A percentile compares a stretch with the other conserved stretches of the same genome.
Conservation (phyloP, 306 rosid species). For the Rosa rugosa region DNA sequence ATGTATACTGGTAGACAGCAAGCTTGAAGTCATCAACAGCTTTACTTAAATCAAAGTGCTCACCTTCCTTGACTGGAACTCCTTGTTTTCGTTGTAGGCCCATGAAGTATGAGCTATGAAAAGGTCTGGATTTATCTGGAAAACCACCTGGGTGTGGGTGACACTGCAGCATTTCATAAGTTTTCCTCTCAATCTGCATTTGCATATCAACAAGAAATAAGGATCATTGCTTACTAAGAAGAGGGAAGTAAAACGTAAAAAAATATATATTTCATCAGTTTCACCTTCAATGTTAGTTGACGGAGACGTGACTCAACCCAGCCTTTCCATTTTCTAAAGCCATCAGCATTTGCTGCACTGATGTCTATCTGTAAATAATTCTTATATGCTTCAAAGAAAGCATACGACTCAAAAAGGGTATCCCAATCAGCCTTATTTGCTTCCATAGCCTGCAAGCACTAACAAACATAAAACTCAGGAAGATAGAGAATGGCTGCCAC, state of each 20-base stretch:
- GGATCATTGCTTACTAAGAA: not conserved
- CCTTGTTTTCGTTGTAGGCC: slow-evolving; percentile 93
- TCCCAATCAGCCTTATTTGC: slow-evolving; percentile 82
- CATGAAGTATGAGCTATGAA: slow-evolving; percentile 83
- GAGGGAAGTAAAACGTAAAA: not conserved
- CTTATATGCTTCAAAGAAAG: slow-evolving; percentile 85
- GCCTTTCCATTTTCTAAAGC: slow-evolving; percentile 92
- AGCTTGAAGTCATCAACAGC: slow-evolving; percentile 79
- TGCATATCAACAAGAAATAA: slow-evolving; percentile 20
- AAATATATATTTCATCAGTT: not conserved
- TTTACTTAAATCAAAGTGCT: slow-evolving; percentile 72
- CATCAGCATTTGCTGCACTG: slow-evolving; percentile 70
- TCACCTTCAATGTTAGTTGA: slow-evolving; percentile 85
- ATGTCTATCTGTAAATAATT: slow-evolving; percentile 86
- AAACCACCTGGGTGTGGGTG: slow-evolving; percentile 96
- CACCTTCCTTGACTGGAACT: slow-evolving; percentile 63
- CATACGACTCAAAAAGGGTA: slow-evolving; percentile 80
- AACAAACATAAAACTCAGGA: slow-evolving; percentile 25
- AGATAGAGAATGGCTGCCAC: not conserved
- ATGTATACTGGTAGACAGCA: slow-evolving; percentile 54
- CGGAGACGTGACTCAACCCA: slow-evolving; percentile 99
- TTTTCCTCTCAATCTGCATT: slow-evolving; percentile 79
- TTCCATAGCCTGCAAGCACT: slow-evolving; percentile 75
- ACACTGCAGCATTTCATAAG: slow-evolving; percentile 80
- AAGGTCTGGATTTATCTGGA: slow-evolving; percentile 70